Evolutionary conservation across 768 basidiomycete species (phyloP), one percentile per base, ranked within the genome.

Genomic region (Jaapia argillacea): DNA sequence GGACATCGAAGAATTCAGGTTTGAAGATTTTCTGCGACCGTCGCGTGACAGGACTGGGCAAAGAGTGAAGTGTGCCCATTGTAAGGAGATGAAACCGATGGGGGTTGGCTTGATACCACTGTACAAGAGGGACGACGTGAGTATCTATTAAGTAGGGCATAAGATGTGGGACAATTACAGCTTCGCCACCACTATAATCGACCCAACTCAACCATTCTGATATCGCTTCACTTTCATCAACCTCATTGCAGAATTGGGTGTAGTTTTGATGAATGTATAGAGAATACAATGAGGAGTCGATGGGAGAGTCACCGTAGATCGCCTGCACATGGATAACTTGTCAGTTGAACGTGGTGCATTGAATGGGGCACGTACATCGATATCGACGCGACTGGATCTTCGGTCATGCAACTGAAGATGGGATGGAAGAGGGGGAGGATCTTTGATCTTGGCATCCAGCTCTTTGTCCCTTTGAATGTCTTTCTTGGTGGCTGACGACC

Each of bases 181-280:
- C 67, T 58, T 79, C 78, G 7, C 77, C 77, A 4, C 74, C 75
- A 48, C 77, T 75, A 1, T 73, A 72, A 54, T 93, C 90, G 6
- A 78, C 66, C 73, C 76, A 81, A 49, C 88, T 91, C 46, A 92
- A 59, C 64, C 77, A 79, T 36, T 90, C 89, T 5, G 75, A 69
- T 10, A 91, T 58, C 2, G 70, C 74, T 3, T 72, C 74, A 51
- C 79, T 81, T 41, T 97, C 72, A 5, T 91, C 86, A 3, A 91
- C 59, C 27, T 82, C 76, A 33, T 71, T 66, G 55, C 87, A 92
- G 55, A 88, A 98, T 44, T 83, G 81, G 0, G 82, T 73, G 51
- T 93, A 90, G 56, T 96, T 98, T 59, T 98, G 92, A 51, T 99
- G 96, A 6, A 93, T 70, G 57, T 97, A 99, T 5, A 94, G 61